Evolutionary conservation across 2,329 filamentous ascomycete species (phyloP), one percentile per base, ranked within the genome.

Genomic region (Emergomyces orientalis): DNA sequence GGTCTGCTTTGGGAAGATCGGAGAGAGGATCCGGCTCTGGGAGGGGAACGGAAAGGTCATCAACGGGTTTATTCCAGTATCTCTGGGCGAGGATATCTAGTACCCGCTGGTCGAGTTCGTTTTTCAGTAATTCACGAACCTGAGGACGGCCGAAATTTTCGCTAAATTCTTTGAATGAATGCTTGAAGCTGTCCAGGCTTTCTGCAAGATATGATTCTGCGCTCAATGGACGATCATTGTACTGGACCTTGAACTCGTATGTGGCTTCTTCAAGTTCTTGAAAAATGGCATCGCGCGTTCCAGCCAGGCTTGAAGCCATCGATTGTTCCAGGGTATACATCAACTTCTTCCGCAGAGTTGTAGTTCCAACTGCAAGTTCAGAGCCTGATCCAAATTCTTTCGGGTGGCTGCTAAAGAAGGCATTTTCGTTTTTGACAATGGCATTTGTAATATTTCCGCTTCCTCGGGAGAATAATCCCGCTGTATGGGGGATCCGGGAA

Each of bases 161-260:
- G 0, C 91, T 87, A 71, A 97, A 96, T 68, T 89, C 88, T 73
- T 96, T 97, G 79, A 99, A 99, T 0, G 91, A 90, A 75, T 97
- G 95, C 77, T 99, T 99, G 82, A 99, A 97, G 25, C 88, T 87
- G 74, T 99, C 94, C 3, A 99, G 80, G 68, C 90, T 96, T 75
- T 97, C 94, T 1, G 94, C 94, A 47, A 99, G 84, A 73, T 99
- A 99, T 3, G 93, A 96, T 73, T 99, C 94, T 1, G 94, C 94
- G 59, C 91, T 96, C 43, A 99, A 80, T 1, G 93, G 91, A 7
- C 94, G 87, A 73, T 99, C 94, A 71, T 99, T 99, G 78, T 99
- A 99, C 75, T 99, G 95, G 5, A 99, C 94, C 75, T 99, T 99
- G 82, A 96, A 99, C 76, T 99, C 93, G 72, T 99, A 99, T 0